phyloP scores from a whole-genome alignment of 257 asterid species.

The Capsicum baccatum region DNA sequence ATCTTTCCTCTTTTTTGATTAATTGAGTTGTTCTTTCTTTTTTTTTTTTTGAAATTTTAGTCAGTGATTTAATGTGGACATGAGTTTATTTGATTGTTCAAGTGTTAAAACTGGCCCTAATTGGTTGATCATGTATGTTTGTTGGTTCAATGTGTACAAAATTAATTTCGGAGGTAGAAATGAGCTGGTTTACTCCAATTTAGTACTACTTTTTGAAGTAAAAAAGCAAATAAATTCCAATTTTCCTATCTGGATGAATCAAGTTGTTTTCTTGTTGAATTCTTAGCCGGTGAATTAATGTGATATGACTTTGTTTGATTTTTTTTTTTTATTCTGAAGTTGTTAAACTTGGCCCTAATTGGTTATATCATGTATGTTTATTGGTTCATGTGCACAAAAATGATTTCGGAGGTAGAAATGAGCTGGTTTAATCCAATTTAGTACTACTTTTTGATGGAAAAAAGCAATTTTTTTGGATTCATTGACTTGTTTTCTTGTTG shows the following conservation, averaged over 20 bases:
- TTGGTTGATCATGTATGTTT: background rate
- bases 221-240: background rate
- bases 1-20: too few relatives aligned
- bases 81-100: too few relatives aligned
- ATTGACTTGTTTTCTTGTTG: too few relatives aligned
- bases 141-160: background rate
- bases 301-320: too few relatives aligned
- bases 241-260: too few relatives aligned
- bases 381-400: background rate
- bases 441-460: background rate
- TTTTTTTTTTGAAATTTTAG: too few relatives aligned
- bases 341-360: background rate
- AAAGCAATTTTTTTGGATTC: background rate
- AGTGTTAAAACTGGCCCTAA: too few relatives aligned
- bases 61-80: too few relatives aligned
- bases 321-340: background rate
- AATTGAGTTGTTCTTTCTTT: too few relatives aligned
- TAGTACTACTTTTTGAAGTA: background rate
- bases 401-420: background rate
- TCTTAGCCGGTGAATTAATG: too few relatives aligned
- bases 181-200: background rate
- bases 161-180: background rate
- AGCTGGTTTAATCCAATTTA: background rate
- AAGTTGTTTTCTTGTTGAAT: too few relatives aligned
- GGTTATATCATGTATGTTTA: background rate